Evolutionary conservation across 2,329 filamentous ascomycete genomes (phyloP), one percentile per base, ranked within the genome.

Genomic region (Tolypocladium tropicale): DNA sequence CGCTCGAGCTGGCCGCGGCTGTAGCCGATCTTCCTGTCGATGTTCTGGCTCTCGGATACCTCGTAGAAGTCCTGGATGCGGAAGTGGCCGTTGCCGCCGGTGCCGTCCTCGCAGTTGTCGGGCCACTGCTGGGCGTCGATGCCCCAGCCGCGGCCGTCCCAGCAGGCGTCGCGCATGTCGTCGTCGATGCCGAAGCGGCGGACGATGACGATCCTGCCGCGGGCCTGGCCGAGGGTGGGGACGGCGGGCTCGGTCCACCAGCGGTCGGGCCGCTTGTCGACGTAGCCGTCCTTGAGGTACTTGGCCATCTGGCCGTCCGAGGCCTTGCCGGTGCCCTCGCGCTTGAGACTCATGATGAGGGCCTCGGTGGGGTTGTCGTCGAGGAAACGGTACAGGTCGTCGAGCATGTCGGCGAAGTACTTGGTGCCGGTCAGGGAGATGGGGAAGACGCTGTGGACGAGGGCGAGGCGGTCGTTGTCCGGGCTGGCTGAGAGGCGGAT

Each of bases 1-100:
- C 90, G 84, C 67, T 87, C 84, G 51, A 96, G 82, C 63, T 96
- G 91, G 28, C 85, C 84, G 57, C 80, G 84, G 54, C 83, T 84
- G 64, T 85, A 85, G 46, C 78, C 72, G 58, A 95, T 87, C 78
- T 97, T 99, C 71, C 85, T 84, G 39, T 86, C 78, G 58, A 97
- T 93, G 63, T 86, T 87, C 57, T 82, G 76, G 25, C 81, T 84
- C 70, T 90, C 83, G 50, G 86, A 74, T 36, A 99, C 84, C 67
- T 95, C 90, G 77, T 95, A 97, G 72, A 93, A 96, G 74, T 97
- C 94, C 74, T 97, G 94, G 46, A 97, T 85, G 61, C 89, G 85
- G 57, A 96, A 83, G 60, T 85, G 77, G 4, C 89, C 90, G 64
- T 84, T 85, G 10, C 82, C 81, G 52, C 82, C 83, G 36, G 77